phyloP scores from a whole-genome alignment of 2,329 filamentous ascomycete genomes.

The Botrytis paeoniae region DNA sequence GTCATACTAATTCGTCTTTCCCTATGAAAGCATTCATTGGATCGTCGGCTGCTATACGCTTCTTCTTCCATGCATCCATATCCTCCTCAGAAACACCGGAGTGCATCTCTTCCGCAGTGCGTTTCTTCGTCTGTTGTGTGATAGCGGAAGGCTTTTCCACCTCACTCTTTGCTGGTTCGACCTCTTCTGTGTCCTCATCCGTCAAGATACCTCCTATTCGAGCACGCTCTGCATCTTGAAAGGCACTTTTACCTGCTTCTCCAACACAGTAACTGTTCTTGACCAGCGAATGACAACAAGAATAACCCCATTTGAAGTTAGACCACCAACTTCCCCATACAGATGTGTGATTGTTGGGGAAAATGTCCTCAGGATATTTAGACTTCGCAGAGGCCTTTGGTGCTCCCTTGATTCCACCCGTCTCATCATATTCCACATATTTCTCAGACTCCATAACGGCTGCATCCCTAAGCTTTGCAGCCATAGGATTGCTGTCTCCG shows the following conservation, averaged over 20 bases:
- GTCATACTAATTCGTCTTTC: conserved; percentile 45
- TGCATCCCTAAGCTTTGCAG: conserved; percentile 61
- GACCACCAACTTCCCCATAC: conserved; percentile 99
- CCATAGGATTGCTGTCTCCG: conserved; percentile 56
- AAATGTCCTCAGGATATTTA: conserved; percentile 86
- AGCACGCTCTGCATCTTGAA: conserved; percentile 69
- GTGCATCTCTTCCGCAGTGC: conserved; percentile 75
- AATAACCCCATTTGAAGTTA: conserved; percentile 92
- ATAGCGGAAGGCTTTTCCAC: conserved; percentile 37
- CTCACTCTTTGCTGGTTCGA: conserved; percentile 34
- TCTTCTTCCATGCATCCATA: conserved; percentile 79
- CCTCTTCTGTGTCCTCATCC: conserved; percentile 29
- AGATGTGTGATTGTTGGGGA: conserved; percentile 85
- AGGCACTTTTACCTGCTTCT: conserved; percentile 77
- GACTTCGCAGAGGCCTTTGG: conserved; percentile 74
- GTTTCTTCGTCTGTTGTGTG: conserved; percentile 55
- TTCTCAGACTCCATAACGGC: conserved; percentile 76
- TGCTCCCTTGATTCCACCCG: conserved; percentile 83
- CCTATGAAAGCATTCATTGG: conserved; percentile 83
- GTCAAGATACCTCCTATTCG: conserved; percentile 44
- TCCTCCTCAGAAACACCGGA: conserved; percentile 77
- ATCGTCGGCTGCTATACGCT: conserved; percentile 70
- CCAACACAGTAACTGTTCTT: conserved; percentile 99
- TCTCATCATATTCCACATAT: conserved; percentile 93
- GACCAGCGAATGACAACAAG: conserved; percentile 87